Percentiles rank a stretch among this genome's conserved stretches.
phyloP scores from a whole-genome alignment of 768 basidiomycete species.

The Suillus brevipes region DNA sequence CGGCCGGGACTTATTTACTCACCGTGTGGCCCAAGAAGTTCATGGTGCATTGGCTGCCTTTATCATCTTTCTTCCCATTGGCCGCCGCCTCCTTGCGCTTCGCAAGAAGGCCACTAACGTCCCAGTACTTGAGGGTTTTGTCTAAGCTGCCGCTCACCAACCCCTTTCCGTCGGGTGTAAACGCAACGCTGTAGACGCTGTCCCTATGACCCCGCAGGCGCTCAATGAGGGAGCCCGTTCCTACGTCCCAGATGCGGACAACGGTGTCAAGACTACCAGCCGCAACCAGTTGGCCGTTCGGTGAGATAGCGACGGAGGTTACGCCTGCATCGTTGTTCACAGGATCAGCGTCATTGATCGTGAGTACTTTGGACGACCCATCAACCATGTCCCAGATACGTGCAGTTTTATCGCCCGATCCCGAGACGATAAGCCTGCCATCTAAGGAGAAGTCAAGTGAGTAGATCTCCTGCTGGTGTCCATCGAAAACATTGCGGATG shows the following conservation, averaged over 20 bases:
- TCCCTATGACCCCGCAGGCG: conserved; percentile 30
- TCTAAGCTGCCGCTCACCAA: conserved; percentile 35
- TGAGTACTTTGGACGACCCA: conserved; percentile 33
- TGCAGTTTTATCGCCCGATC: conserved; percentile 37
- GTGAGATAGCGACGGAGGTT: conserved; percentile 31
- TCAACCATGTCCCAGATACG: conserved; percentile 36
- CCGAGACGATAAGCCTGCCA: conserved; percentile 36
- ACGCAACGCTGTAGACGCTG: conserved; percentile 33
- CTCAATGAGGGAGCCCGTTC: conserved; percentile 33
- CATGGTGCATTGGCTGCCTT: conserved; percentile 28
- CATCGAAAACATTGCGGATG: conserved; percentile 31
- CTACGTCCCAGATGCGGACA: conserved; percentile 52
- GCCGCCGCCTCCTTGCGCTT: conserved; percentile 36
- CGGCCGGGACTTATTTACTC: conserved; percentile 1
- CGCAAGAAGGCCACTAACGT: conserved; percentile 28
- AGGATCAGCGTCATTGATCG: conserved; percentile 23
- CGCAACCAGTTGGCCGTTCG: conserved; percentile 44
- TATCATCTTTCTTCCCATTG: conserved; percentile 35
- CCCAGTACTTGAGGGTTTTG: conserved; percentile 44
- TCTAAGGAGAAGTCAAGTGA: conserved; percentile 35
- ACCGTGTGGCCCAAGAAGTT: conserved; percentile 34
- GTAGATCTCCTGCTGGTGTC: conserved; percentile 38
- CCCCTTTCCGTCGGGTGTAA: conserved; percentile 21
- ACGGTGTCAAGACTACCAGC: conserved; percentile 54
- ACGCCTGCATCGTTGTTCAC: conserved; percentile 19